A percentile compares a stretch with the other conserved stretches of the same genome.
Evolutionary conservation across 257 asterid species (phyloP).

Genomic region (Penstemon barbatus): DNA sequence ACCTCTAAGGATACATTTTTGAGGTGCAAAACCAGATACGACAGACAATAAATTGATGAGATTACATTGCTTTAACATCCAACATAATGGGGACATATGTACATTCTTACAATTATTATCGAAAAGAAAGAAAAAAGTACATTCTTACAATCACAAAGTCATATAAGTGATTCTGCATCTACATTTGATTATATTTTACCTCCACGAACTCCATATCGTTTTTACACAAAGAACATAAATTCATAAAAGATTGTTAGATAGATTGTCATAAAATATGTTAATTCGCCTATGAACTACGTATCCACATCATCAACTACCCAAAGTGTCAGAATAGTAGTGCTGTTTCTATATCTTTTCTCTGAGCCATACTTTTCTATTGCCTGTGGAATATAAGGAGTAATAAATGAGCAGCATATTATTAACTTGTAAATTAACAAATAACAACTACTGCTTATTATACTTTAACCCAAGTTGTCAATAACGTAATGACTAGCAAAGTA

Average conservation of each 20-base stretch:
- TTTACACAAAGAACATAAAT: too few species aligned
- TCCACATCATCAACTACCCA: too few species aligned
- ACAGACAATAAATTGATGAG: neutral
- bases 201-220: too few species aligned
- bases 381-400: neutral
- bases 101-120: neutral
- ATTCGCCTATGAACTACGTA: too few species aligned
- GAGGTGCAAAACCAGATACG: neutral
- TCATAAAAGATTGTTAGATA: too few species aligned
- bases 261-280: too few species aligned
- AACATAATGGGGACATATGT: neutral
- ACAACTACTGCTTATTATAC: neutral
- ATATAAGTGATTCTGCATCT: neutral
- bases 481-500: neutral
- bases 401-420: neutral
- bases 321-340: too few species aligned
- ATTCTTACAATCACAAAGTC: neutral
- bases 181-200: neutral
- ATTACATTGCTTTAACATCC: neutral
- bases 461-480: neutral
- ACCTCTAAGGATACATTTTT: neutral
- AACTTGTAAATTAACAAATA: constrained; percentile 1
- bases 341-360: neutral
- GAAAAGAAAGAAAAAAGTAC: neutral
- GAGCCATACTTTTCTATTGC: neutral